Percentiles rank a stretch among this genome's conserved stretches.
These are phyloP conservation scores for Chlamydomonas incerta DNA, from an alignment of 139 green algal species.

Conservation along the genomic window DNA sequence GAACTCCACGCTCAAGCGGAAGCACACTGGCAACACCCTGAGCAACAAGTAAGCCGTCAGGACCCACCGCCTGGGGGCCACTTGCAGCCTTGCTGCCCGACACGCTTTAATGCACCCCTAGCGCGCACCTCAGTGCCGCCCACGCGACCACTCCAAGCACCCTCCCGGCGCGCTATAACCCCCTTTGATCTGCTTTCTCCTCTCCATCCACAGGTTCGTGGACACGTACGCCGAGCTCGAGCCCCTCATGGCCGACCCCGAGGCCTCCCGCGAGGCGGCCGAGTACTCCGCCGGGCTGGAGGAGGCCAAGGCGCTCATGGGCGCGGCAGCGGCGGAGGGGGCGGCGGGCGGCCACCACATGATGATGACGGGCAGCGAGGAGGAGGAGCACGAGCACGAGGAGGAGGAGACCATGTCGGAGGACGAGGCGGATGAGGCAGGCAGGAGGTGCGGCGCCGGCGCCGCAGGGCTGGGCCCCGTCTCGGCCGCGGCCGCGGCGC, in stretches of 20 bases:
- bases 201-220: neutral
- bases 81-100: no score
- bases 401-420: neutral
- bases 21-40: slow-evolving; percentile 20
- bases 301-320: no score
- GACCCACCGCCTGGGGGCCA: no score
- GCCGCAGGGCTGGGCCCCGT: neutral
- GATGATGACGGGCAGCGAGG: slow-evolving; percentile 8
- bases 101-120: no score
- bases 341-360: neutral
- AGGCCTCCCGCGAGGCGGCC: slow-evolving; percentile 2
- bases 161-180: no score
- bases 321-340: neutral
- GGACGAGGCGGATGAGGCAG: neutral
- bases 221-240: slow-evolving; percentile 23
- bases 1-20: slow-evolving; percentile 50
- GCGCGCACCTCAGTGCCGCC: no score
- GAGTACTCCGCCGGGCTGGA: slow-evolving; percentile 32
- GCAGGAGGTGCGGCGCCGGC: neutral
- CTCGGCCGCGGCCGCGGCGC: neutral
- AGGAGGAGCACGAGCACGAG: slow-evolving; percentile 15
- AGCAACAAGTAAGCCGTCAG: slow-evolving; percentile 21
- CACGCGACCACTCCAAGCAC: no score
- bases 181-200: no score
- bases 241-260: slow-evolving; percentile 7